phyloP scores from a whole-genome alignment of 83 land plant species.

The Picea abies region DNA sequence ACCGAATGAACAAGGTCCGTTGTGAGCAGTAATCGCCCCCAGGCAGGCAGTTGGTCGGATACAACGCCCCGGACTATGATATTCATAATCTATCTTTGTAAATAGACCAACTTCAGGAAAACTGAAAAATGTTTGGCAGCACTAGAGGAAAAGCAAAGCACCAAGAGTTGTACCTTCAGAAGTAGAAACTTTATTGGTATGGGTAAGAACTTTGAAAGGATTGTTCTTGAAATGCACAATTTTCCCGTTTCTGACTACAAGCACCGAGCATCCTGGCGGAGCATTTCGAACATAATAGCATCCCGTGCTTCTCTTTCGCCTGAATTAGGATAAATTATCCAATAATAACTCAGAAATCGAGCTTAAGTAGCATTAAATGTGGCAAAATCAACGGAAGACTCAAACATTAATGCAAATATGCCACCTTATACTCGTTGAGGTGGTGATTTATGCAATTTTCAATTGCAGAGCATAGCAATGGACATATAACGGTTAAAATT shows the following conservation, averaged over 20 bases:
- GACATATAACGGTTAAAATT: neutral
- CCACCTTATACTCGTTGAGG: neutral
- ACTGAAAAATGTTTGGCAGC: no score
- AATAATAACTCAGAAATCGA: neutral
- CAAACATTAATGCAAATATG: neutral
- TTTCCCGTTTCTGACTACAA: no score
- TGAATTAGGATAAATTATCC: neutral
- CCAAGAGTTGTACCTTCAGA: neutral
- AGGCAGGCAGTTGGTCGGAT: no score
- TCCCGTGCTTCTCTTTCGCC: neutral
- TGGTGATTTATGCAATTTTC: neutral
- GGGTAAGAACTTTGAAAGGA: no score
- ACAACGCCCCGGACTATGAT: no score
- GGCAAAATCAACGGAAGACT: neutral
- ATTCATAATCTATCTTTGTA: no score
- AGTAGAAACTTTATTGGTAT: neutral
- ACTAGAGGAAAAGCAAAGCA: no score
- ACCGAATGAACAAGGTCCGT: no score
- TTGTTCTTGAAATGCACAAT: no score
- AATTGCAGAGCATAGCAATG: neutral
- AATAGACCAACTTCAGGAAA: no score
- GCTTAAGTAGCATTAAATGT: neutral
- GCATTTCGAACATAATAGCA: neutral
- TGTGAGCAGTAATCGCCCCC: no score
- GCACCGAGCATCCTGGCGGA: no score